phyloP scores from a whole-genome alignment of 139 green algal genomes.

The Chlorella vulgaris region DNA sequence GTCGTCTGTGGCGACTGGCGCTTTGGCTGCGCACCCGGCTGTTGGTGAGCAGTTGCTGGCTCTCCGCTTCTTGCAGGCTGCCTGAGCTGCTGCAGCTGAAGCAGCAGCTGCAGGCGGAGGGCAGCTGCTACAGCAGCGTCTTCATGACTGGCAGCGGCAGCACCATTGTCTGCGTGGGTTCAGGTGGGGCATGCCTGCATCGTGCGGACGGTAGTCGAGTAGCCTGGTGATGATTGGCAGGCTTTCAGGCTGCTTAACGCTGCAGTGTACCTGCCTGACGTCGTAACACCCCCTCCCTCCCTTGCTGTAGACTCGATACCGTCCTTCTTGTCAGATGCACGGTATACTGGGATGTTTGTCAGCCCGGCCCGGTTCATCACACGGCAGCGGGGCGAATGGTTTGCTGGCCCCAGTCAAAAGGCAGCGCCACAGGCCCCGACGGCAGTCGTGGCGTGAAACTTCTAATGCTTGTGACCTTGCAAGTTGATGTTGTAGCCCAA shows the following conservation, averaged over 20 bases:
- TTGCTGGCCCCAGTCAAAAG: conserved; percentile 19
- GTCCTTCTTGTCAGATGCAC: conserved; percentile 59
- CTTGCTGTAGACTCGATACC: conserved; percentile 55
- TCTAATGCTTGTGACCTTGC: too few relatives aligned
- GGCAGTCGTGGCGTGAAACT: not conserved
- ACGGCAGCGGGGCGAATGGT: conserved; percentile 74
- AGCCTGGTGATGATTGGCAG: too few relatives aligned
- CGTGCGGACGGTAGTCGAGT: not conserved
- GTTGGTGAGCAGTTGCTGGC: too few relatives aligned
- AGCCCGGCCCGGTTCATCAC: conserved; percentile 76
- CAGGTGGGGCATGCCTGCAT: not conserved
- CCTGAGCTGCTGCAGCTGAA: conserved; percentile 87
- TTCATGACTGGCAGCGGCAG: conserved; percentile 98
- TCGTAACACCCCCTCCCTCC: not conserved
- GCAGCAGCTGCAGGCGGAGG: conserved; percentile 60
- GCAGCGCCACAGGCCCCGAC: not conserved
- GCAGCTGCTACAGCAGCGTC: conserved; percentile 70
- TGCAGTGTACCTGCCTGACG: not conserved
- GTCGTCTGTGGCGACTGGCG: too few relatives aligned
- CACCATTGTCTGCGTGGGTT: conserved; percentile 88
- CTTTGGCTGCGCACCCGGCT: too few relatives aligned
- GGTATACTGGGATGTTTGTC: conserved; percentile 75
- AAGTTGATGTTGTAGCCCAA: too few relatives aligned
- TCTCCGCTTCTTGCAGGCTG: conserved; percentile 52
- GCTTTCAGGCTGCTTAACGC: too few relatives aligned